Evolutionary conservation across 2,329 filamentous ascomycete species (phyloP).

Genomic region (Monascus ruber): DNA sequence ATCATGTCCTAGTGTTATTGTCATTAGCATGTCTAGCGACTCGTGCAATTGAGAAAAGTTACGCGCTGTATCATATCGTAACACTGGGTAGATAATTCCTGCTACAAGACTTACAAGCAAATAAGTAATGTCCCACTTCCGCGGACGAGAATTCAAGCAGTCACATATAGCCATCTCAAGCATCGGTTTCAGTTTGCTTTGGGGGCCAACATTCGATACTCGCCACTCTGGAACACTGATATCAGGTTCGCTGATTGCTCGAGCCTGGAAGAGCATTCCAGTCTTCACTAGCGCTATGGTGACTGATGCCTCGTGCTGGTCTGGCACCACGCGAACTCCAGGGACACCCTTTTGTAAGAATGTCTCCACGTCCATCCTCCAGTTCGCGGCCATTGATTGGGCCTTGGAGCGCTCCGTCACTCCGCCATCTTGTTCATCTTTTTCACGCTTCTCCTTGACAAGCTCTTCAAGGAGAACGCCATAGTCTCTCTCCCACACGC

Average conservation of each 20-base stretch:
- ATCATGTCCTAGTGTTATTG: conserved; percentile 27
- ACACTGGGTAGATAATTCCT: neutral
- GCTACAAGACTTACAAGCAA: conserved; percentile 21
- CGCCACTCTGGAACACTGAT: conserved; percentile 19
- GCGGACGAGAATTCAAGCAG: conserved; percentile 22
- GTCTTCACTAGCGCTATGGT: conserved; percentile 20
- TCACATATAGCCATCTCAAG: conserved; percentile 23
- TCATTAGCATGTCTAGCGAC: neutral
- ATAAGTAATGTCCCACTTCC: conserved; percentile 30
- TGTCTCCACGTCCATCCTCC: conserved; percentile 21
- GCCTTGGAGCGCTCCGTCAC: conserved; percentile 17
- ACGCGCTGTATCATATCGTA: neutral
- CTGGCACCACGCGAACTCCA: conserved; percentile 17
- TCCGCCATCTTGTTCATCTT: conserved; percentile 19
- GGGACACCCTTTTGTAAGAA: conserved; percentile 17
- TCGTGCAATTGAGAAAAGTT: neutral
- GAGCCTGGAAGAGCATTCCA: conserved; percentile 24
- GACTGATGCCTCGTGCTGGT: conserved; percentile 14
- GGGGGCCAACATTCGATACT: conserved; percentile 16
- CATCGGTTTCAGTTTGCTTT: conserved; percentile 17
- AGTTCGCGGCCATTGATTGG: conserved; percentile 18
- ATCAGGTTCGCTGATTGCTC: conserved; percentile 10
- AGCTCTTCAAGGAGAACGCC: conserved; percentile 21
- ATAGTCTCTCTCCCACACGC: conserved; percentile 33
- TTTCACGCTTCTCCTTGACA: conserved; percentile 14